Base-by-base conservation (phyloP, 352 stramenopile genomes). In the Globisporangium abappressorium region DNA sequence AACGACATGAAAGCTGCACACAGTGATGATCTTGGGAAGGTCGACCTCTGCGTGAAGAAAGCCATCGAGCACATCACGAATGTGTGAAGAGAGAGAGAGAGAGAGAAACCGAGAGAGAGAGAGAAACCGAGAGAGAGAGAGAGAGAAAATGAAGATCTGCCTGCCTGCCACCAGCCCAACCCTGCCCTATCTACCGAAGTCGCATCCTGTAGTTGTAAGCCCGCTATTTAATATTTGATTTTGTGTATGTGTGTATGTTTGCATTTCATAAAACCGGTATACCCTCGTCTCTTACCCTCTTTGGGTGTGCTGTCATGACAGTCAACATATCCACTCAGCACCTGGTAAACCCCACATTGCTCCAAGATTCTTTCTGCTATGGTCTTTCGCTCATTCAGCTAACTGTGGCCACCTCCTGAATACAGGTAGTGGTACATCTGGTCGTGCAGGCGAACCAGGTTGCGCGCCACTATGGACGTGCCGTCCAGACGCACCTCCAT, bases 341-440 rank as follows among this genome's bases (percentile, higher is more conserved):
- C 18, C 18, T 51, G 18, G 1, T 20, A 51, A 51, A 51, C 43
- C 2, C 18, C 1, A 33, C 43, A 51, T 51, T 24, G 43, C 6
- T 51, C 9, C 43, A 49, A 12, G 38, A 14, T 14, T 47, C 20
- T 7, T 8, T 20, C 38, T 7, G 38, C 14, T 47, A 47, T 5
- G 38, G 11, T 18, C 56, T 51, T 43, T 63, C 54, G 24, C 24
- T 26, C 24, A 26, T 33, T 33, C 30, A 33, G 30, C 51, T 73
- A 70, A 24, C 60, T 66, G 57, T 64, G 63, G 0, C 69, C 65
- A n/a, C 65, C 53, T 11, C 72, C 69, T 15, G 81, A 81, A 69
- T 93, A 92, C 57, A 95, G 72, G 74, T 98, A 98, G 77, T 98
- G 93, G 70, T 98, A 98, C 88, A 98, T 96, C 78, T 98, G 94